phyloP scores from a whole-genome alignment of 2,329 filamentous ascomycete species.

The Scolecobasidium constrictum region DNA sequence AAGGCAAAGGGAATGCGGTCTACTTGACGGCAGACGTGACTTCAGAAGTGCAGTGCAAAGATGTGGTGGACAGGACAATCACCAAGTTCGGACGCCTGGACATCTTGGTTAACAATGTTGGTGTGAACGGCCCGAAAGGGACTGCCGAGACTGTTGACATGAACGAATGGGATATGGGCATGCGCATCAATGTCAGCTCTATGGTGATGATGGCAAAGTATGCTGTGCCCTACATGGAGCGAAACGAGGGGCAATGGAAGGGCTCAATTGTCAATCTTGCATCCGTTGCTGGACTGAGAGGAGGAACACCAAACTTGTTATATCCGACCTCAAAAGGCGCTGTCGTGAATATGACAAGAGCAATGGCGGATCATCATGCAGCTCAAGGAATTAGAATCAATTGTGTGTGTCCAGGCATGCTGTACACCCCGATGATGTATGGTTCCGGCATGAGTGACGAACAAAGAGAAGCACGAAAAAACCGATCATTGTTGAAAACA shows the following conservation, averaged over 20 bases:
- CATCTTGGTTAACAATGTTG: conserved; percentile 56
- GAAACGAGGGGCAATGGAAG: conserved; percentile 37
- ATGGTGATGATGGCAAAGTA: conserved; percentile 57
- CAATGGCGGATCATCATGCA: conserved; percentile 46
- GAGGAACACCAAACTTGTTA: conserved; percentile 41
- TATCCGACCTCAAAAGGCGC: conserved; percentile 45
- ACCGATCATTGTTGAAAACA: conserved; percentile 39
- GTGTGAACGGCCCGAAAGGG: conserved; percentile 46
- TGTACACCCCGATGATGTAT: conserved; percentile 48
- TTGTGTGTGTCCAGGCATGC: conserved; percentile 44
- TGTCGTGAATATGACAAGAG: conserved; percentile 44
- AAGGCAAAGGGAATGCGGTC: conserved; percentile 30
- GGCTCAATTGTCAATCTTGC: conserved; percentile 53
- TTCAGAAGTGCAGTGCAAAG: conserved; percentile 38
- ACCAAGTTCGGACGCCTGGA: conserved; percentile 45
- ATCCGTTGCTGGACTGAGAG: conserved; percentile 46
- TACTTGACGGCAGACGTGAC: conserved; percentile 46
- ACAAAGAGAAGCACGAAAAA: conserved; percentile 36
- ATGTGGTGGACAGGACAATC: conserved; percentile 29
- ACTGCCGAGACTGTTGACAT: conserved; percentile 52
- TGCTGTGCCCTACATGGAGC: conserved; percentile 48
- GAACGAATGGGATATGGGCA: conserved; percentile 42
- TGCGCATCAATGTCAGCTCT: conserved; percentile 52
- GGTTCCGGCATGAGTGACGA: conserved; percentile 38
- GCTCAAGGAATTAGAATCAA: conserved; percentile 41